Conservation (phyloP, 352 stramenopile species). For the Peronospora destructor region DNA sequence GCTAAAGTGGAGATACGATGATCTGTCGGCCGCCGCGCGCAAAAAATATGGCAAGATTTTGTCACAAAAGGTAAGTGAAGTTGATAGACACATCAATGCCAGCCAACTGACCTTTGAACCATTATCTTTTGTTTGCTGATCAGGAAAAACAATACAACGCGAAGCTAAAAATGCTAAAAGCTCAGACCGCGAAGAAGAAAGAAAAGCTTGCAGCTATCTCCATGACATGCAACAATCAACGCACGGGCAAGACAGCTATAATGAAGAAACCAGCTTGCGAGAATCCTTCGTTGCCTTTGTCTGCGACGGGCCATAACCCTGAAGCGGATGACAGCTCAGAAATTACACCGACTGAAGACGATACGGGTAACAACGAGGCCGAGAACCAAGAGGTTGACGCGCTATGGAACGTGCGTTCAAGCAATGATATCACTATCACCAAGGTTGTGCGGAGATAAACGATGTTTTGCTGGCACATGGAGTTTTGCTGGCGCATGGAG, state of each 20-base stretch:
- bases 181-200: slow-evolving; percentile 5
- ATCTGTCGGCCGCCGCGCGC: slow-evolving; percentile 7
- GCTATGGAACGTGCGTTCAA: neutral
- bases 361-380: neutral
- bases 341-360: neutral
- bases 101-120: slow-evolving; percentile 1
- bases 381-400: slow-evolving; percentile 3
- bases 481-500: neutral
- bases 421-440: neutral
- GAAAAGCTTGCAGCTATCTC: neutral
- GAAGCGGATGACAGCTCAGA: neutral
- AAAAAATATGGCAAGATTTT: slow-evolving; percentile 25
- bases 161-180: slow-evolving; percentile 14
- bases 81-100: slow-evolving; percentile 17
- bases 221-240: neutral
- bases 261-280: neutral
- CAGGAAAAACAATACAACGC: slow-evolving; percentile 23
- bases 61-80: slow-evolving; percentile 19
- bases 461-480: neutral
- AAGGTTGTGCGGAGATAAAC: slow-evolving; percentile 11
- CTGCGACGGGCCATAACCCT: slow-evolving; percentile 2
- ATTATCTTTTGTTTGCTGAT: neutral
- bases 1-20: slow-evolving; percentile 23
- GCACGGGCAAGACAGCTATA: neutral
- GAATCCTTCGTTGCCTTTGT: neutral